Percentiles rank a stretch among this genome's conserved stretches.
Conservation (phyloP, 257 asterid species). For the Eustoma russellianum region DNA sequence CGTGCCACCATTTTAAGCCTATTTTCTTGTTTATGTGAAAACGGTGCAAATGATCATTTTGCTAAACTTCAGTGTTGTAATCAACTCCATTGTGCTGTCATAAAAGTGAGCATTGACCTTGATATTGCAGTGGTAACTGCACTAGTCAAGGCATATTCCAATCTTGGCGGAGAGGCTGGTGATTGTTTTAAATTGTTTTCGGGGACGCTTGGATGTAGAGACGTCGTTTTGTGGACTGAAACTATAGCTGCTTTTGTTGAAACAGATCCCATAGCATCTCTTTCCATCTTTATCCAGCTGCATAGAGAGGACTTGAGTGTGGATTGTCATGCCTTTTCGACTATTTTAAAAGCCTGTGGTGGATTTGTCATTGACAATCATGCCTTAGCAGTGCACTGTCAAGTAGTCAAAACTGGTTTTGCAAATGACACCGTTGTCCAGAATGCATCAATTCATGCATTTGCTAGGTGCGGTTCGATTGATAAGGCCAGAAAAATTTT, state of each 20-base stretch:
- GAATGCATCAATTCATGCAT: conserved; percentile 69
- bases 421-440: conserved; percentile 30
- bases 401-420: conserved; percentile 45
- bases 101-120: conserved; percentile 37
- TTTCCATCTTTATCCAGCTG: conserved; percentile 48
- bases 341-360: conserved; percentile 68
- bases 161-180: conserved; percentile 35
- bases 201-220: conserved; percentile 37
- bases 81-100: conserved; percentile 50
- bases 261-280: conserved; percentile 42
- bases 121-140: conserved; percentile 66
- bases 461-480: conserved; percentile 69
- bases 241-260: conserved; percentile 50
- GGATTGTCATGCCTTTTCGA: conserved; percentile 51
- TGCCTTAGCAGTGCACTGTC: conserved; percentile 51
- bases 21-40: conserved; percentile 38
- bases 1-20: conserved; percentile 50
- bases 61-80: conserved; percentile 31
- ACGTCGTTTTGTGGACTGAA: conserved; percentile 73
- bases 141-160: conserved; percentile 54
- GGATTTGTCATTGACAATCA: conserved; percentile 49
- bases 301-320: conserved; percentile 30
- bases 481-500: conserved; percentile 43
- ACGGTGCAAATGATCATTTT: conserved; percentile 11
- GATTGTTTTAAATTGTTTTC: conserved; percentile 47